Evolutionary conservation across 345 rosid species (phyloP), one percentile per base, ranked within the genome.

Genomic region (Cardiospermum halicacabum): DNA sequence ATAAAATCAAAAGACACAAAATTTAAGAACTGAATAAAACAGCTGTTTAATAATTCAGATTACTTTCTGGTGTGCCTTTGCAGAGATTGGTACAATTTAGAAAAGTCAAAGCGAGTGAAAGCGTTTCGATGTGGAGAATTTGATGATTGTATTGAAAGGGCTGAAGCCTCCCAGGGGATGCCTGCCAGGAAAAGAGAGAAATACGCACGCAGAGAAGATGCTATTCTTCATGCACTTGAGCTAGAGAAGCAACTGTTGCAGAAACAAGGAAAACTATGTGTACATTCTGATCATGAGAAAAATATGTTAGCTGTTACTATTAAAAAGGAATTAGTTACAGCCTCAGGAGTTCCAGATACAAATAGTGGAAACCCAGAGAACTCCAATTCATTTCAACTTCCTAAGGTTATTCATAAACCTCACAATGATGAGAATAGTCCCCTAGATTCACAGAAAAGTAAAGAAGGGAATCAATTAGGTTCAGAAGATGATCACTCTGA

Each of bases 21-120:
- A n/a, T n/a, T n/a, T n/a, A n/a, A n/a, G n/a, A n/a, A n/a, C n/a
- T n/a, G n/a, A n/a, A n/a, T n/a, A n/a, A n/a, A n/a, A n/a, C n/a
- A n/a, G n/a, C n/a, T n/a, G n/a, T n/a, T n/a, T n/a, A n/a, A n/a
- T n/a, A n/a, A n/a, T n/a, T n/a, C n/a, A n/a, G n/a, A n/a, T n/a
- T 22, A 3, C 25, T 55, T 53, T 67, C 19, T 60, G 51, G 11
- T 66, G 48, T 53, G 65, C 42, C 68, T 66, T 75, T 31, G 56
- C 75, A 95, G 99, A 81, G 99, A 95, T 73, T 95, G 99, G 99
- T 95, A 95, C 77, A 95, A 95, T 73, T 73, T 95, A 71, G 99
- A 95, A 77, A 95, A 89, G 70, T 95, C 99, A 21, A 95, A 95
- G 84, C 94, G 98, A 18, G 99, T 95, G 21, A 95, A 86, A 79